phyloP scores from a whole-genome alignment of 768 basidiomycete genomes.

The Tubosaeta sp. region DNA sequence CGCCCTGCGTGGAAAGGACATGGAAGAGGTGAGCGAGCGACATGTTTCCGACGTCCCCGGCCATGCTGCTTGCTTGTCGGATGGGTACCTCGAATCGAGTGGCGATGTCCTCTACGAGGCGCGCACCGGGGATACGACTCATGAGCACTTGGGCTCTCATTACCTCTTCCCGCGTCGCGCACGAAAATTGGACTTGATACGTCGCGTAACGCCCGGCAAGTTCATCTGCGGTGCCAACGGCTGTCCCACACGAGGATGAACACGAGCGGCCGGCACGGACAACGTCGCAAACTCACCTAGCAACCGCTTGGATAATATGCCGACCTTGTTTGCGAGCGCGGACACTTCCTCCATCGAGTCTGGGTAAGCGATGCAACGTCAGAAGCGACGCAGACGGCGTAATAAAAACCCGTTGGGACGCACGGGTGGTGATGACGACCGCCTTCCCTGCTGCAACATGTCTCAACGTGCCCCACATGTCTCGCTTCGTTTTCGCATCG shows the following conservation, averaged over 20 bases:
- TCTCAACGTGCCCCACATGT: constrained; percentile 75
- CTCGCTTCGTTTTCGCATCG: constrained; percentile 78
- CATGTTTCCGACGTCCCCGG: constrained; percentile 16
- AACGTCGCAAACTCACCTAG: constrained; percentile 42
- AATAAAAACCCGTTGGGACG: constrained; percentile 17
- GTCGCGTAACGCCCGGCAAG: constrained; percentile 67
- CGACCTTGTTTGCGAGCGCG: constrained; percentile 70
- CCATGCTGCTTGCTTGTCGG: not conserved
- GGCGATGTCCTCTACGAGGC: constrained; percentile 68
- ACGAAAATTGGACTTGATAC: constrained; percentile 76
- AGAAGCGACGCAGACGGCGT: not conserved
- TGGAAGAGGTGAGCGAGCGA: constrained; percentile 60
- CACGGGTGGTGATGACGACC: constrained; percentile 68
- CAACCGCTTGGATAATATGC: constrained; percentile 68
- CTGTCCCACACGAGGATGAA: constrained; percentile 29
- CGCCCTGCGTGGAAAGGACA: constrained; percentile 45
- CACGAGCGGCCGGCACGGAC: not conserved
- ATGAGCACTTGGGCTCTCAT: constrained; percentile 55
- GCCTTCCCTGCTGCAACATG: constrained; percentile 64
- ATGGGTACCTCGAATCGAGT: constrained; percentile 74
- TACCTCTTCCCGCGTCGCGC: constrained; percentile 58
- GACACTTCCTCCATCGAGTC: constrained; percentile 87
- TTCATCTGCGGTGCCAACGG: constrained; percentile 61
- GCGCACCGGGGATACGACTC: constrained; percentile 56
- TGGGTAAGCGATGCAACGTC: constrained; percentile 15